phyloP scores from a whole-genome alignment of 305 asterid genomes.

The Euphrasia arctica region DNA sequence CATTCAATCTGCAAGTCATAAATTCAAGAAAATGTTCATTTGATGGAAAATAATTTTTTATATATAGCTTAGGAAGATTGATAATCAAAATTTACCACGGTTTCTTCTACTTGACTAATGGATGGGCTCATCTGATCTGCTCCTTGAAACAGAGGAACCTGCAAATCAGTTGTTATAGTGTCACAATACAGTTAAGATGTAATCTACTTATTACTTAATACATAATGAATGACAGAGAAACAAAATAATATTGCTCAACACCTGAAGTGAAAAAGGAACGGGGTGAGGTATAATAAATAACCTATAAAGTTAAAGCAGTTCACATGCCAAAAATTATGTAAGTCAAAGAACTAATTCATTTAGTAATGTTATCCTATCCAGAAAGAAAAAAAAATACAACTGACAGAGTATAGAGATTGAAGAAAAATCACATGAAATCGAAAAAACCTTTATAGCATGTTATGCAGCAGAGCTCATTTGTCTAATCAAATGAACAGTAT shows the following conservation, averaged over 20 bases:
- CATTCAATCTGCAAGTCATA: slow-evolving; percentile 58
- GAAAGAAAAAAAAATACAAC: slow-evolving; percentile 3
- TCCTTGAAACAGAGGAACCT: slow-evolving; percentile 76
- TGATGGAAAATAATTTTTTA: slow-evolving; percentile 7
- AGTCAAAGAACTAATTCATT: no score
- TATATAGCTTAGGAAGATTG: slow-evolving; percentile 17
- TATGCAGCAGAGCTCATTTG: slow-evolving; percentile 6
- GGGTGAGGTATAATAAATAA: neutral
- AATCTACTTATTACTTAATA: slow-evolving; percentile 4
- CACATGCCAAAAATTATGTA: slow-evolving; percentile 14
- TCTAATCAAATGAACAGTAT: slow-evolving; percentile 1
- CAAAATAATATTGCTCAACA: neutral
- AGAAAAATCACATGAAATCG: no score
- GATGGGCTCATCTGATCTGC: slow-evolving; percentile 59
- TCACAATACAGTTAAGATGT: slow-evolving; percentile 21
- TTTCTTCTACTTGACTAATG: slow-evolving; percentile 53
- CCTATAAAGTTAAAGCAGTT: neutral
- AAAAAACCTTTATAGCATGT: slow-evolving; percentile 10
- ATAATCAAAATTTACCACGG: slow-evolving; percentile 45
- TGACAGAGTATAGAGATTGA: neutral
- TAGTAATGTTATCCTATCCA: neutral
- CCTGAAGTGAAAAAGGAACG: no score
- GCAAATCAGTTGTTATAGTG: slow-evolving; percentile 25
- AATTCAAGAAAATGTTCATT: slow-evolving; percentile 21
- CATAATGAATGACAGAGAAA: slow-evolving; percentile 18